These are phyloP conservation scores for Castanea crenata DNA, from an alignment of 306 rosid genomes.

Conservation along the genomic window DNA sequence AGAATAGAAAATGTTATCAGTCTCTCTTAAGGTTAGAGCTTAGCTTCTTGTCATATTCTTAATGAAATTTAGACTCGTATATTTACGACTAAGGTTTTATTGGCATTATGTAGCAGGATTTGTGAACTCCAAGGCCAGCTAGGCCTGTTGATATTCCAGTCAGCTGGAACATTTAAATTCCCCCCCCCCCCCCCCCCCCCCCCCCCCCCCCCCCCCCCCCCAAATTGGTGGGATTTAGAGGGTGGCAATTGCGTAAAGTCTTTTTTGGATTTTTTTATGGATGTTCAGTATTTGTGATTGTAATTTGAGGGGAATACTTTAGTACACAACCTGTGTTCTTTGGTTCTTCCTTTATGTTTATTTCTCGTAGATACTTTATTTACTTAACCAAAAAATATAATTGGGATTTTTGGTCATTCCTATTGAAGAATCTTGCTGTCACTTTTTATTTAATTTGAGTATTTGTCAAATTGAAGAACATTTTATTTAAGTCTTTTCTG, in stretches of 20 bases:
- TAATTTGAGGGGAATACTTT: background rate
- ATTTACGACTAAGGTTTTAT: background rate
- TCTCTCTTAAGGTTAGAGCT: constrained; percentile 65
- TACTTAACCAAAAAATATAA: background rate
- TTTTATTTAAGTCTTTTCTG: background rate
- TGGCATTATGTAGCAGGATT: background rate
- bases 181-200: background rate
- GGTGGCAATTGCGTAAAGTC: background rate
- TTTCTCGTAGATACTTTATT: background rate
- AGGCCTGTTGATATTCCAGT: background rate
- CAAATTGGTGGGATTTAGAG: background rate
- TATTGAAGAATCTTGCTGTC: background rate
- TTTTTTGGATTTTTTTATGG: background rate
- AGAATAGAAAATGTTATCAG: constrained; percentile 76
- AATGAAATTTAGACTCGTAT: constrained; percentile 4
- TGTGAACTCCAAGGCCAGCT: background rate
- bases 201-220: no score
- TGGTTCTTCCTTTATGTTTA: background rate
- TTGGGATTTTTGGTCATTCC: background rate
- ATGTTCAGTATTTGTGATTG: background rate
- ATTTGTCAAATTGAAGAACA: background rate
- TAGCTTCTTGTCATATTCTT: background rate
- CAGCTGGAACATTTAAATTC: background rate
- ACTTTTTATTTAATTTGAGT: background rate
- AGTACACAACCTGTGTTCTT: background rate